phyloP scores from a whole-genome alignment of 2,329 filamentous ascomycete genomes.

The Fusarium compactum region DNA sequence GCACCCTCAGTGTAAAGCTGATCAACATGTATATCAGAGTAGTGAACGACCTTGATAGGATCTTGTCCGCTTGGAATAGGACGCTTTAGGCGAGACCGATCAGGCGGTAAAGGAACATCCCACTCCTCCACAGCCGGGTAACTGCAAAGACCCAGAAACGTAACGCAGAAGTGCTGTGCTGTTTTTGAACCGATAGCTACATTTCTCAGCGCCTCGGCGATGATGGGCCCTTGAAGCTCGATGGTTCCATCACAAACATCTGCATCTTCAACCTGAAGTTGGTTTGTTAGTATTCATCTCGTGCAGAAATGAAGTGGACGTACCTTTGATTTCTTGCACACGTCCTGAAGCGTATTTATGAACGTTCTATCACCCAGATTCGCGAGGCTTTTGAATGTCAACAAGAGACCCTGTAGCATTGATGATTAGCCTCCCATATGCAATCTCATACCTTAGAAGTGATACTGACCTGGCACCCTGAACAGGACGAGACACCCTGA shows the following conservation, averaged over 20 bases:
- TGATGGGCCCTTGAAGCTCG: slow-evolving; percentile 63
- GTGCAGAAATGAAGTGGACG: not conserved
- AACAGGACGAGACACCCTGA: slow-evolving; percentile 35
- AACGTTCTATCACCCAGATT: slow-evolving; percentile 58
- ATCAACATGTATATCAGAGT: slow-evolving; percentile 71
- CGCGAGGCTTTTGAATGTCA: slow-evolving; percentile 58
- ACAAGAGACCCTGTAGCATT: slow-evolving; percentile 49
- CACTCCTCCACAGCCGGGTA: slow-evolving; percentile 60
- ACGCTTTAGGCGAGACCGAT: slow-evolving; percentile 54
- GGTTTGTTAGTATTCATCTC: not conserved
- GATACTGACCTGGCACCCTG: slow-evolving; percentile 40
- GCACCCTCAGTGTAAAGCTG: slow-evolving; percentile 65
- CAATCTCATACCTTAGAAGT: not conserved
- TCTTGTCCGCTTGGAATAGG: slow-evolving; percentile 58
- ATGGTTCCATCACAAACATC: slow-evolving; percentile 69
- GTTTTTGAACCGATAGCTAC: slow-evolving; percentile 63
- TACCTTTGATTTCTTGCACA: slow-evolving; percentile 53
- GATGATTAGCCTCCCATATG: slow-evolving; percentile 1
- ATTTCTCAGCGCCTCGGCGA: slow-evolving; percentile 62
- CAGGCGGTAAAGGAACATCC: slow-evolving; percentile 58
- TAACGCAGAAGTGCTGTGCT: slow-evolving; percentile 64
- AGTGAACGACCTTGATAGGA: slow-evolving; percentile 68
- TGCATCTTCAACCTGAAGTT: slow-evolving; percentile 59
- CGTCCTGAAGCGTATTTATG: slow-evolving; percentile 47
- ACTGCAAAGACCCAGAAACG: slow-evolving; percentile 65